Conservation (phyloP, 352 stramenopile species). For the Phytopythium vexans region DNA sequence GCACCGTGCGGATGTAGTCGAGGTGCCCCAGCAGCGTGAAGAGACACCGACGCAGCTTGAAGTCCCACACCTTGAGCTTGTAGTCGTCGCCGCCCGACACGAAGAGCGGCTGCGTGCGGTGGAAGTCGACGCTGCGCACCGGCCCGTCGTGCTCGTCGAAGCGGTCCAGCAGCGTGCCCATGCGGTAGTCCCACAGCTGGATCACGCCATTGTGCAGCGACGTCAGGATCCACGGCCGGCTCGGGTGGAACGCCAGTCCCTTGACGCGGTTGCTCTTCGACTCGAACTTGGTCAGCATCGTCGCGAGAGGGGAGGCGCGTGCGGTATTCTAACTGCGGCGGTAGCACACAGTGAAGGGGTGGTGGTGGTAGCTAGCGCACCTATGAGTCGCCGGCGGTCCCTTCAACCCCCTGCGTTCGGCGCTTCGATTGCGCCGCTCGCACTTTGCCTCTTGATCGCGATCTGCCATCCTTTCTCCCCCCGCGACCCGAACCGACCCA, state of each 20-base stretch:
- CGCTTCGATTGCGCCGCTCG: not conserved
- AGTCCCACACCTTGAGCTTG: slow-evolving; percentile 99
- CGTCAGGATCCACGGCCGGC: slow-evolving; percentile 98
- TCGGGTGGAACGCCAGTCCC: slow-evolving; percentile 98
- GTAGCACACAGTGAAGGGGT: not conserved
- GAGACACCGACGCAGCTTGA: slow-evolving; percentile 97
- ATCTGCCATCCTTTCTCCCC: not conserved
- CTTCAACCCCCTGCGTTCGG: no score
- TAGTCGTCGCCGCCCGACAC: slow-evolving; percentile 99
- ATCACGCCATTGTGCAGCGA: slow-evolving; percentile 99
- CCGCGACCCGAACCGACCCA: not conserved
- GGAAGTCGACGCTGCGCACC: slow-evolving; percentile 99
- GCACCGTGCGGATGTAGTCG: slow-evolving; percentile 99
- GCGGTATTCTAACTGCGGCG: not conserved
- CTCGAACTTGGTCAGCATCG: slow-evolving; percentile 99
- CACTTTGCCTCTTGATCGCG: not conserved
- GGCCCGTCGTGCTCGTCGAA: slow-evolving; percentile 99
- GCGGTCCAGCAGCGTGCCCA: slow-evolving; percentile 98
- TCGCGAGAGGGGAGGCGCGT: not conserved
- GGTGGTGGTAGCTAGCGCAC: no score
- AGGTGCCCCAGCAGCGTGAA: slow-evolving; percentile 99
- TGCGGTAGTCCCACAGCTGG: slow-evolving; percentile 99
- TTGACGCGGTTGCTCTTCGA: slow-evolving; percentile 99
- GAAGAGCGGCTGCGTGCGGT: slow-evolving; percentile 97
- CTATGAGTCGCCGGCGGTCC: no score